A percentile compares a stretch with the other conserved stretches of the same genome.
Conservation (phyloP, 2,329 filamentous ascomycete species). For the Cytospora paraplurivora region DNA sequence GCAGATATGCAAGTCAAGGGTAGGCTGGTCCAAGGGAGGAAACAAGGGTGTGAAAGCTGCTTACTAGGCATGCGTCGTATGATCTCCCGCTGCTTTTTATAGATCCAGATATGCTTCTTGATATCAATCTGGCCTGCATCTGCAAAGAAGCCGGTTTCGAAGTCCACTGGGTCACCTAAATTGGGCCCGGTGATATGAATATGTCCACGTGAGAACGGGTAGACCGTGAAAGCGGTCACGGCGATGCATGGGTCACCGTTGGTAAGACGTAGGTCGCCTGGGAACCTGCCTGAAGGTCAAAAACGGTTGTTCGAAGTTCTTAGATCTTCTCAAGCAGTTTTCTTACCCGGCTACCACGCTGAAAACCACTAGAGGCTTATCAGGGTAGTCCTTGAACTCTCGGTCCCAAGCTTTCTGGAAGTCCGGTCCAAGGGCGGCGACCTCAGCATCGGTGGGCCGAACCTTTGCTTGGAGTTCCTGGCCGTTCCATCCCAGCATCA, state of each 20-base stretch:
- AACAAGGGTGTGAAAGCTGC: too few species aligned
- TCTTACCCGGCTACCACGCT: too few species aligned
- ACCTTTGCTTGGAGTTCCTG: slow-evolving; percentile 22
- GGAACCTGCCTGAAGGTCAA: slow-evolving; percentile 41
- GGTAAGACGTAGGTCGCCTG: slow-evolving; percentile 45
- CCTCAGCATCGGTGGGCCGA: slow-evolving; percentile 30
- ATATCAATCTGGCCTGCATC: slow-evolving; percentile 56
- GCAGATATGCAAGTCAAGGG: too few species aligned
- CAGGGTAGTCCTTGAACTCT: slow-evolving; percentile 31
- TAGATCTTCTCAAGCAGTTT: too few species aligned
- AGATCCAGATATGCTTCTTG: slow-evolving; percentile 61
- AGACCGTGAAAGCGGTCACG: slow-evolving; percentile 55
- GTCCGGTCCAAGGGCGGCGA: slow-evolving; percentile 30
- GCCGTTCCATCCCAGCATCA: slow-evolving; percentile 19
- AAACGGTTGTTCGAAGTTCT: slow-evolving; percentile 38
- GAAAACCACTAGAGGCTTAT: slow-evolving; percentile 46
- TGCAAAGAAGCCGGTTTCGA: slow-evolving; percentile 59
- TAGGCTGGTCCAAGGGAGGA: too few species aligned
- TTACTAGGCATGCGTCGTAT: slow-evolving; percentile 49
- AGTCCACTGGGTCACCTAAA: slow-evolving; percentile 50
- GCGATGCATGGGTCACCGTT: slow-evolving; percentile 53
- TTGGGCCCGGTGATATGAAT: slow-evolving; percentile 58
- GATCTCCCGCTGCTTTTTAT: slow-evolving; percentile 67
- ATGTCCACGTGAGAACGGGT: slow-evolving; percentile 62
- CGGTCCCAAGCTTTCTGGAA: slow-evolving; percentile 32